Conservation (phyloP, 768 basidiomycete species). For the Psilocybe tampanensis region DNA sequence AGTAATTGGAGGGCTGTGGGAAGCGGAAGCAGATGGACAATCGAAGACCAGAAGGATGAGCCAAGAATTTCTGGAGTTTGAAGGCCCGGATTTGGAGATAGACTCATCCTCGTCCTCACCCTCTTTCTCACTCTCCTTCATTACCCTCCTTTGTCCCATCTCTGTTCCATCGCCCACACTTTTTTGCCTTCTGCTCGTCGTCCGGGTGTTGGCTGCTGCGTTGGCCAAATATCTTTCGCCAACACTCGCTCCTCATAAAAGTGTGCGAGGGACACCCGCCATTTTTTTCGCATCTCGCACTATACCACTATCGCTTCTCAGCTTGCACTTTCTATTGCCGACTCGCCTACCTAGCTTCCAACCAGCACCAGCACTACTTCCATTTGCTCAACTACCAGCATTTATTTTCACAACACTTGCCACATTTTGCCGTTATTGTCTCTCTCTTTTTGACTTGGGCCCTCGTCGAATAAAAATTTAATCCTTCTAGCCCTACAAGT, state of each 20-base stretch:
- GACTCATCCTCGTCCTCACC: background rate
- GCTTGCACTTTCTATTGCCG: slow-evolving; percentile 7
- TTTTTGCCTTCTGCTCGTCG: background rate
- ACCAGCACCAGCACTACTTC: background rate
- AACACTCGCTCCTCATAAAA: background rate
- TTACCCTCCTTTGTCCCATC: background rate
- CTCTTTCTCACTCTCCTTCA: slow-evolving; percentile 4
- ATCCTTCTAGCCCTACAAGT: slow-evolving; percentile 10
- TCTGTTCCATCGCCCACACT: background rate
- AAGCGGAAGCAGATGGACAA: slow-evolving; percentile 13
- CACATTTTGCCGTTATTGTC: background rate
- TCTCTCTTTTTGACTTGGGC: background rate
- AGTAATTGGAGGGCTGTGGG: slow-evolving; percentile 17
- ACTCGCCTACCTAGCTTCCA: slow-evolving; percentile 9
- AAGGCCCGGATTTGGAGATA: background rate
- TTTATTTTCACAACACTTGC: background rate
- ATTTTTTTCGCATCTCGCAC: slow-evolving; percentile 1
- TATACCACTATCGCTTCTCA: slow-evolving; percentile 7
- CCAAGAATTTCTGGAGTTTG: slow-evolving; percentile 10
- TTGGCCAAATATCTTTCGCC: background rate
- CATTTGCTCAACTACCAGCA: background rate
- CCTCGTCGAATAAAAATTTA: slow-evolving; percentile 5
- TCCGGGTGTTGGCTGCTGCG: background rate
- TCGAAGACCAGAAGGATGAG: slow-evolving; percentile 12
- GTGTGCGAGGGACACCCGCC: background rate